Percentiles rank a stretch among this genome's conserved stretches.
phyloP scores from a whole-genome alignment of 2,329 filamentous ascomycete species.

The Karstenula rhodostoma region DNA sequence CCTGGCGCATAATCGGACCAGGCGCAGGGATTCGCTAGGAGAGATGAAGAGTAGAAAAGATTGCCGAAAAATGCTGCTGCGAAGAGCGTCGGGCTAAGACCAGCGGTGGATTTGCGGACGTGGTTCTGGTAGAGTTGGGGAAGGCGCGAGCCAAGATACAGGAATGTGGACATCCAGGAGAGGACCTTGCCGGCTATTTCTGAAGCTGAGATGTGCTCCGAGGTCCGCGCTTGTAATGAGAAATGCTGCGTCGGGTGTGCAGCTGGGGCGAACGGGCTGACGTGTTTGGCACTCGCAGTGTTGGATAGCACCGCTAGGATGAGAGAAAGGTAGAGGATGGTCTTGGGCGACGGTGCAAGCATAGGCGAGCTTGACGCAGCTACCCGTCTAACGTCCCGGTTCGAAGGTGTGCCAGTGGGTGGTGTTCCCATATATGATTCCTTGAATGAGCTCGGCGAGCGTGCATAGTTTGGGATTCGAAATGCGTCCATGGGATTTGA shows the following conservation, averaged over 20 bases:
- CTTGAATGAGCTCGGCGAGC: slow-evolving; percentile 36
- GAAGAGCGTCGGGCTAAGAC: slow-evolving; percentile 70
- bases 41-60: slow-evolving; percentile 69
- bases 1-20: slow-evolving; percentile 64
- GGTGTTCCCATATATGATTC: slow-evolving; percentile 36
- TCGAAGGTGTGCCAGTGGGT: slow-evolving; percentile 28
- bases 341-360: slow-evolving; percentile 53
- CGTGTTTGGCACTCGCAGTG: slow-evolving; percentile 43
- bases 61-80: slow-evolving; percentile 73
- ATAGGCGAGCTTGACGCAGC: slow-evolving; percentile 53
- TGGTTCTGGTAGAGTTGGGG: slow-evolving; percentile 74
- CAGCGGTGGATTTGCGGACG: slow-evolving; percentile 67
- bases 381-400: slow-evolving; percentile 42
- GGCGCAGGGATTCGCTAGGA: slow-evolving; percentile 69
- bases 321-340: slow-evolving; percentile 56
- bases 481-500: slow-evolving; percentile 46
- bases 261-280: slow-evolving; percentile 36
- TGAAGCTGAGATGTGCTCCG: slow-evolving; percentile 24
- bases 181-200: slow-evolving; percentile 52
- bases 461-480: slow-evolving; percentile 49
- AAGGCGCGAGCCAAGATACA: slow-evolving; percentile 49
- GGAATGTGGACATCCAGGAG: slow-evolving; percentile 54
- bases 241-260: slow-evolving; percentile 23
- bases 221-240: slow-evolving; percentile 23
- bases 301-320: slow-evolving; percentile 54